Base-by-base conservation (phyloP, 78 protist genomes). In the Dictyostelium purpureum region DNA sequence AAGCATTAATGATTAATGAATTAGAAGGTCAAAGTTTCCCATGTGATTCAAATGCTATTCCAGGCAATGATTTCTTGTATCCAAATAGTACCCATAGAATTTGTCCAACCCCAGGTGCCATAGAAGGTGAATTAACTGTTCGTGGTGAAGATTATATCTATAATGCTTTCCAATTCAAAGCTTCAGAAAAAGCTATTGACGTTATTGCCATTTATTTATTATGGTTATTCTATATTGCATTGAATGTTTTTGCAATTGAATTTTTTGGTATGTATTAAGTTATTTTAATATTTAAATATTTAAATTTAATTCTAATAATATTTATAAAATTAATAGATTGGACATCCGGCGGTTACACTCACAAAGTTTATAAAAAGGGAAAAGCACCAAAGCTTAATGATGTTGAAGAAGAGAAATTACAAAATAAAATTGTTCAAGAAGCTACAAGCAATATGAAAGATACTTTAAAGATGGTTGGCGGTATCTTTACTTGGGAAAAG, bases 281-380 rank as follows among this genome's bases (percentile, higher is more conserved):
- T n/a, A n/a, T n/a, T n/a, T n/a, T n/a, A n/a, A n/a, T n/a, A n/a
- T n/a, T n/a, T n/a, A n/a, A n/a, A n/a, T n/a, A 54, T 19, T n/a
- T n/a, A n/a, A n/a, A n/a, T n/a, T 54, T 54, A 19, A 54, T 21
- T 19, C 19, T 54, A 19, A 54, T 54, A 19, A 19, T 19, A 19
- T 21, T 54, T 19, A n/a, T n/a, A n/a, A 19, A 54, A 54, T 54
- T 21, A 19, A 19, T 54, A 19, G 61, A 87, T 65, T 87, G 83
- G 88, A 87, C 93, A 16, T 5, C 45, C 38, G 93, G 93, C 43
- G 93, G 93, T 61, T 87, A 87, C 80, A 77, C 93, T 28, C 93
- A 75, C n/a, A 87, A 87, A 52, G 93, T 87, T 12, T 87, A 75
- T 69, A 87, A 87, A 67, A 21, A 16, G 33, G 93, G 93, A 5